Evolutionary conservation across 1,284 basidiomycete species (phyloP).

Genomic region (Anthracocystis setariae): DNA sequence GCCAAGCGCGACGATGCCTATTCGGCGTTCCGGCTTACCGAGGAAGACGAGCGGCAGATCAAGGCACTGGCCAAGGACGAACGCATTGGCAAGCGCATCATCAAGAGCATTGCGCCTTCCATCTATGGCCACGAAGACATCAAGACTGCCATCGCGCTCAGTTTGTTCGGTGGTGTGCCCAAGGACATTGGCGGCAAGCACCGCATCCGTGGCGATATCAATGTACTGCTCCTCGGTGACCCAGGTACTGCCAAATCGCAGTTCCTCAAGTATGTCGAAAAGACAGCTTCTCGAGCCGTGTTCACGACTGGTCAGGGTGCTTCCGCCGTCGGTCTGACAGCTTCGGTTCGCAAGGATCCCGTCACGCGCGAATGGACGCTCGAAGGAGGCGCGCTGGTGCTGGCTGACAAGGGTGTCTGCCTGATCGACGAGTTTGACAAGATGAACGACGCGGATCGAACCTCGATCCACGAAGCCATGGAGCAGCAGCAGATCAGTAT

Average conservation of each 20-base stretch:
- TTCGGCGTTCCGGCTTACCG: slow-evolving; percentile 92
- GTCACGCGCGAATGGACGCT: slow-evolving; percentile 98
- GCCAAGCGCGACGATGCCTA: slow-evolving; percentile 95
- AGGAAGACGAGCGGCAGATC: slow-evolving; percentile 94
- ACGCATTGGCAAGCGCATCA: slow-evolving; percentile 92
- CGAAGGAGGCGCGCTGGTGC: slow-evolving; percentile 94
- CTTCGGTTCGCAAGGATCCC: slow-evolving; percentile 96
- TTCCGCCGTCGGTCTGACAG: slow-evolving; percentile 96
- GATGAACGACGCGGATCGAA: slow-evolving; percentile 91
- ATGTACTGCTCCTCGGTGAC: slow-evolving; percentile 92
- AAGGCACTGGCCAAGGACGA: slow-evolving; percentile 86
- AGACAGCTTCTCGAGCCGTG: slow-evolving; percentile 95
- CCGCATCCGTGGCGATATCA: slow-evolving; percentile 96
- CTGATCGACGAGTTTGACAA: slow-evolving; percentile 99
- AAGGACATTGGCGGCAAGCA: slow-evolving; percentile 98
- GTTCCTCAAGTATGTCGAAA: slow-evolving; percentile 98
- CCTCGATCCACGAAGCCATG: slow-evolving; percentile 99
- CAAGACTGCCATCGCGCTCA: slow-evolving; percentile 95
- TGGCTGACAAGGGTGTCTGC: slow-evolving; percentile 98
- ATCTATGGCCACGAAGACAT: slow-evolving; percentile 99
- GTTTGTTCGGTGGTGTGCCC: slow-evolving; percentile 89
- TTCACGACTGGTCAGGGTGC: slow-evolving; percentile 98
- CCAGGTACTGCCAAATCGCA: slow-evolving; percentile 99
- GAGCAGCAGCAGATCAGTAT: slow-evolving; percentile 99
- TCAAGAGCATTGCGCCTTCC: slow-evolving; percentile 97